phyloP scores from a whole-genome alignment of 1,284 basidiomycete genomes.

The Agaricales sp. region DNA sequence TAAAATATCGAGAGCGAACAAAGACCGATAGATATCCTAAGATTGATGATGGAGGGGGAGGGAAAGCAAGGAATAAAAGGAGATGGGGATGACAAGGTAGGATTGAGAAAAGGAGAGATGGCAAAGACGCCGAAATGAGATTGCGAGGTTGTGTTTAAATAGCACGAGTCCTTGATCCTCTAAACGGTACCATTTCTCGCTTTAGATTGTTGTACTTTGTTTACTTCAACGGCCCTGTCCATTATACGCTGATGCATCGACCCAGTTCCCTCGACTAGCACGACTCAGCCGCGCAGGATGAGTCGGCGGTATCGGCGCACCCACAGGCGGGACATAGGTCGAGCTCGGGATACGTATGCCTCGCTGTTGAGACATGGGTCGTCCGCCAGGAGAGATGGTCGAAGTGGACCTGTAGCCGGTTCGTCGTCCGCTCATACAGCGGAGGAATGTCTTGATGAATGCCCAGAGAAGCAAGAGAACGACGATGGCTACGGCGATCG shows the following conservation, averaged over 20 bases:
- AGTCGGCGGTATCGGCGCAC: background rate
- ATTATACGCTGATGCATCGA: background rate
- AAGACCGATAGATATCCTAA: too few species aligned
- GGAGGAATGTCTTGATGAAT: conserved; percentile 19
- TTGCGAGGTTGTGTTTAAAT: too few species aligned
- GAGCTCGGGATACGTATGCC: background rate
- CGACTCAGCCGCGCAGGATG: background rate
- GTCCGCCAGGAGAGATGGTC: background rate
- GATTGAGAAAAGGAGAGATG: too few species aligned
- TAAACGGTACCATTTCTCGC: too few species aligned
- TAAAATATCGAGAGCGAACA: too few species aligned
- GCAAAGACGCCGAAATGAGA: too few species aligned
- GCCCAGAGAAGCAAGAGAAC: conserved; percentile 40
- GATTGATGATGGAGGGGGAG: too few species aligned
- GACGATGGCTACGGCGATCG: conserved; percentile 59
- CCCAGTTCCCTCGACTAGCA: background rate
- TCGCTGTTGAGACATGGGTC: conserved; percentile 11
- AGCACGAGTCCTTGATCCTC: too few species aligned
- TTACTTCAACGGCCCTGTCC: background rate
- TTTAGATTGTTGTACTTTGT: too few species aligned
- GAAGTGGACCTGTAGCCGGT: background rate
- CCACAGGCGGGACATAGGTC: background rate
- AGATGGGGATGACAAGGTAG: too few species aligned
- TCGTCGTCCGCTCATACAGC: conserved; percentile 2
- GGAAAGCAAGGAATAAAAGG: too few species aligned